Conservation (phyloP, 1,139 yeast species). For the Pichia sp. region DNA sequence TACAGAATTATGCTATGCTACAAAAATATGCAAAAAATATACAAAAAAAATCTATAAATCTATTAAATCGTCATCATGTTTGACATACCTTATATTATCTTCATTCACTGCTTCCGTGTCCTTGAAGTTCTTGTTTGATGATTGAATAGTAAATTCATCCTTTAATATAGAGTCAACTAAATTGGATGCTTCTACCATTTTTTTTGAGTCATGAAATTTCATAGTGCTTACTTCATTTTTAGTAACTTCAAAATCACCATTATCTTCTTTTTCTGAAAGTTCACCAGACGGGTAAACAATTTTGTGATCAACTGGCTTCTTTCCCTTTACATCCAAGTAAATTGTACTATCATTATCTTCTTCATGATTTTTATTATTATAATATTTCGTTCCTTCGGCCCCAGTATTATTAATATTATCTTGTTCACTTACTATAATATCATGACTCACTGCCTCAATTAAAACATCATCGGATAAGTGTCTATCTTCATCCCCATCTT, state of each 20-base stretch:
- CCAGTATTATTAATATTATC: not conserved
- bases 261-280: not conserved
- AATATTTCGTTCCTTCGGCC: not conserved
- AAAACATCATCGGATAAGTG: no score
- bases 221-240: no score
- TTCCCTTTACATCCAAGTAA: not conserved
- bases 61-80: conserved; percentile 6
- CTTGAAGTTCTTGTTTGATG: not conserved
- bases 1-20: no score
- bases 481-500: no score
- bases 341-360: not conserved
- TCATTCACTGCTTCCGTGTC: not conserved
- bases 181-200: not conserved
- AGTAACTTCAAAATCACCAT: not conserved
- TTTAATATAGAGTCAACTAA: not conserved
- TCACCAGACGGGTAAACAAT: no score
- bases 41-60: conserved; percentile 7
- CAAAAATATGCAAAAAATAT: not conserved
- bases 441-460: no score
- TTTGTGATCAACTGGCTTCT: not conserved
- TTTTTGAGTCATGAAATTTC: no score
- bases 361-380: not conserved
- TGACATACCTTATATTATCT: not conserved
- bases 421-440: not conserved
- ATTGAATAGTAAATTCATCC: not conserved